Evolutionary conservation across 257 asterid species (phyloP), one percentile per base, ranked within the genome.

Genomic region (Anisodus tanguticus): DNA sequence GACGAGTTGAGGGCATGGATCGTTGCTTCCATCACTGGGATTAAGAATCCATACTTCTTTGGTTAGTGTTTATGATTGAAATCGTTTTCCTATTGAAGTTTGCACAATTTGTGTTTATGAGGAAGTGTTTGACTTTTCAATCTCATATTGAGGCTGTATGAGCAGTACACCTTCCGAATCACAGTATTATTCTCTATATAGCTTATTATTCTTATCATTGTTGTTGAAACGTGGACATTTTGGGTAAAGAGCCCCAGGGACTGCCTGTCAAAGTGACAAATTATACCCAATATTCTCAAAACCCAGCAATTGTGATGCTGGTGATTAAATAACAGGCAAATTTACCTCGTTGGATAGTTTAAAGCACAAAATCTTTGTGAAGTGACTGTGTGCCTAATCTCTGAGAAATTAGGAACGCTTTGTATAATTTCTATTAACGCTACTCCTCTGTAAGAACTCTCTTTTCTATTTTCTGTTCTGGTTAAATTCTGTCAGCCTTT

Each of bases 1-100:
- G 82, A 77, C 68, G 95, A 92, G 84, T 84, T 92, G 72, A 90
- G 86, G 87, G 80, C 80, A 80, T 92, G 98, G 97, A 78, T 89
- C 55, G 87, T 92, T 77, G 94, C 92, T 82, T 91, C 95, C 3
- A 69, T 93, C 4, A 90, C 94, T 37, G 92, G 90, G 45, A 83
- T 92, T 83, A 49, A 80, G 58, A 88, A 85, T 85, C 85, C 94
- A 10, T 86, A 84, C 84, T 88, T 93, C 81, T 93, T 88, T 39
- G 94, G 98, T 94, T 84, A 85, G 97, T 81, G 6, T 54, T 60
- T 26, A 64, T 84, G 77, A 39, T 69, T 69, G 54, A 39, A 69
- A 39, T 69, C 15, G 13, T 13, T 69, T 81, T 57, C 47, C 84
- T 78, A 13, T 58, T 83, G 69, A 86, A 85, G 8, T 80, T 62